Percentiles rank a stretch among this genome's conserved stretches.
phyloP scores from a whole-genome alignment of 805 yeast genomes.

The Metschnikowia sp. region DNA sequence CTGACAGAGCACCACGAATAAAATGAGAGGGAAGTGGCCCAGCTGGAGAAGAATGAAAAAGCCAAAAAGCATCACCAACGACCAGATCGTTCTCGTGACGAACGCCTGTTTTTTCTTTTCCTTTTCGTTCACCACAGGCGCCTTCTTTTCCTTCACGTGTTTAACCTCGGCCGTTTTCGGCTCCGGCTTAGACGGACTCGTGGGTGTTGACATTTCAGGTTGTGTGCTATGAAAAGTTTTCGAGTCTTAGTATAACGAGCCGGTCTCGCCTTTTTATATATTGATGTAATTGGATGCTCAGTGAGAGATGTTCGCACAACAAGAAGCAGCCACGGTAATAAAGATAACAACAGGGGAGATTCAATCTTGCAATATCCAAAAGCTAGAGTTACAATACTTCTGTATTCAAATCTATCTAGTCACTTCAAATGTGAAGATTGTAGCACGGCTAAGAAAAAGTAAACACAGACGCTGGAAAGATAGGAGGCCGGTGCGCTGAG shows the following conservation, averaged over 20 bases:
- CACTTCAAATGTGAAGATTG: neutral
- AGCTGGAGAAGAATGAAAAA: constrained; percentile 54
- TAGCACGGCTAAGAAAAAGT: neutral
- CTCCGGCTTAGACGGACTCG: neutral
- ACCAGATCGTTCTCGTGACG: constrained; percentile 87
- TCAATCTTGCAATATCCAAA: too few species aligned
- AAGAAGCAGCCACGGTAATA: too few species aligned
- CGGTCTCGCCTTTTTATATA: neutral
- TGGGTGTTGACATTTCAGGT: neutral
- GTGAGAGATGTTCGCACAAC: neutral
- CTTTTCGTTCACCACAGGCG: constrained; percentile 7
- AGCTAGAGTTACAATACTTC: too few species aligned
- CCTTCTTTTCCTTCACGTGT: neutral
- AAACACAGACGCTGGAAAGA: neutral
- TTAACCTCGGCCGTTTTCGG: neutral
- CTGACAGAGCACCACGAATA: constrained; percentile 70
- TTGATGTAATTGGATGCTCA: neutral
- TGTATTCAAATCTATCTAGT: neutral
- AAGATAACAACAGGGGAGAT: too few species aligned
- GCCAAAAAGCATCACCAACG: constrained; percentile 87
- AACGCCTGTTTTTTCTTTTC: constrained; percentile 74
- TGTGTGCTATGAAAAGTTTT: neutral
- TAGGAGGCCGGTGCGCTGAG: constrained; percentile 1
- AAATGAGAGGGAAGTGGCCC: constrained; percentile 82
- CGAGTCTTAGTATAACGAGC: too few species aligned